Evolutionary conservation across 2,329 filamentous ascomycete species (phyloP).

Genomic region (Monilinia laxa): DNA sequence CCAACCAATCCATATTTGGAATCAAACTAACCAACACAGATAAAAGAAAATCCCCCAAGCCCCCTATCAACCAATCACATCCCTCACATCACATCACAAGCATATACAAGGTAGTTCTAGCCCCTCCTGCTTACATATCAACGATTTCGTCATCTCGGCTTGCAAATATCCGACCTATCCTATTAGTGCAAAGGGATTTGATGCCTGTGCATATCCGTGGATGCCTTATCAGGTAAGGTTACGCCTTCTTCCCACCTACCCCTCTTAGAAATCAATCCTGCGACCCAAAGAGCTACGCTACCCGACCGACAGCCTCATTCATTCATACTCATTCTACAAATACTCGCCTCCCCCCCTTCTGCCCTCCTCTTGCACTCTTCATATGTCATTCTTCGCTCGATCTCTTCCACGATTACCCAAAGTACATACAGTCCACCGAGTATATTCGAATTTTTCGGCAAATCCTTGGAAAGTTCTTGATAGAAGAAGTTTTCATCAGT

Average conservation of each 20-base stretch:
- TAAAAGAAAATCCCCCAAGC: no score
- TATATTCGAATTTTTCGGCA: neutral
- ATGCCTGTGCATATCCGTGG: no score
- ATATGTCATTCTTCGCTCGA: conserved; percentile 30
- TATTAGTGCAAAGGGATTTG: no score
- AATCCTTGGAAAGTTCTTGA: conserved; percentile 15
- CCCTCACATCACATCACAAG: neutral
- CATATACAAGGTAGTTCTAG: neutral
- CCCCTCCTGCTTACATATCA: neutral
- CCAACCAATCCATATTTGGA: no score
- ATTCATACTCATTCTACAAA: conserved; percentile 2
- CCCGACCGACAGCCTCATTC: neutral
- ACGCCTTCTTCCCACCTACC: no score
- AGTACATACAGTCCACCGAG: neutral
- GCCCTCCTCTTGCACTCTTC: conserved; percentile 1
- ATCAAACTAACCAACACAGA: no score
- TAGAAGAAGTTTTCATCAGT: conserved; percentile 41
- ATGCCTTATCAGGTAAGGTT: no score
- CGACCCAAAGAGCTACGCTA: no score
- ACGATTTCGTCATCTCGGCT: neutral
- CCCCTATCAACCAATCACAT: neutral
- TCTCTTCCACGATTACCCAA: conserved; percentile 26
- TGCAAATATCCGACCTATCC: no score
- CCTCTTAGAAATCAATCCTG: neutral
- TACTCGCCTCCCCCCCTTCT: neutral